phyloP scores from a whole-genome alignment of 2,329 filamentous ascomycete species.

The Blumeriella jaapii region DNA sequence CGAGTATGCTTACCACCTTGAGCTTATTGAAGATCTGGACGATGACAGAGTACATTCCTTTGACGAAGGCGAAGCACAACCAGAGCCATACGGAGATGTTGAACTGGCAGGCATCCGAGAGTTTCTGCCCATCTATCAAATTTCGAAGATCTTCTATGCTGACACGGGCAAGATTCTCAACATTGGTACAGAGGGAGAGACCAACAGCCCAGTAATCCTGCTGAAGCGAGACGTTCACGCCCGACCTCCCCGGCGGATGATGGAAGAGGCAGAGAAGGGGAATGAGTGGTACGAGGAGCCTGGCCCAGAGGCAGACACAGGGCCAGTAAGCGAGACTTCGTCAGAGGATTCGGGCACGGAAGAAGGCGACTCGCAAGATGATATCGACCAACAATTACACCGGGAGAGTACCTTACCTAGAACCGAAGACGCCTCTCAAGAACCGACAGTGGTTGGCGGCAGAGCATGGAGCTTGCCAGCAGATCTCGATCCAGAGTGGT shows the following conservation, averaged over 20 bases:
- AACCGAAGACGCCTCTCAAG: slow-evolving; percentile 5
- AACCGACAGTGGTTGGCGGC: slow-evolving; percentile 4
- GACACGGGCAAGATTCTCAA: slow-evolving; percentile 66
- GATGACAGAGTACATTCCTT: slow-evolving; percentile 57
- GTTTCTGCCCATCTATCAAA: slow-evolving; percentile 56
- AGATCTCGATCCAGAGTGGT: slow-evolving; percentile 61
- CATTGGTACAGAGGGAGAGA: slow-evolving; percentile 53
- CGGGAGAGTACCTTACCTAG: slow-evolving; percentile 24
- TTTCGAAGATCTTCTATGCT: slow-evolving; percentile 68
- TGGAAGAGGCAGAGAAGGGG: slow-evolving; percentile 32
- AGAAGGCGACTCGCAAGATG: slow-evolving; percentile 26
- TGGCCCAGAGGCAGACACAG: not conserved
- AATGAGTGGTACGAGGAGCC: slow-evolving; percentile 15
- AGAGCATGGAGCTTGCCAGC: slow-evolving; percentile 43
- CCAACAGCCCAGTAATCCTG: slow-evolving; percentile 55
- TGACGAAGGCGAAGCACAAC: slow-evolving; percentile 44
- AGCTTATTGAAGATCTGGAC: slow-evolving; percentile 59
- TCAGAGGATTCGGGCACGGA: slow-evolving; percentile 9
- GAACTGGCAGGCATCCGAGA: slow-evolving; percentile 52
- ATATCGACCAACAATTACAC: slow-evolving; percentile 24
- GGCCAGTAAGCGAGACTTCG: slow-evolving; percentile 8
- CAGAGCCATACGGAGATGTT: slow-evolving; percentile 47
- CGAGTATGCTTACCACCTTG: slow-evolving; percentile 59
- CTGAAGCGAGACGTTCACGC: slow-evolving; percentile 58
- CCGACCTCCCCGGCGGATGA: slow-evolving; percentile 53